Base-by-base conservation (phyloP, 441 rosid genomes). In the Corymbia calophylla region DNA sequence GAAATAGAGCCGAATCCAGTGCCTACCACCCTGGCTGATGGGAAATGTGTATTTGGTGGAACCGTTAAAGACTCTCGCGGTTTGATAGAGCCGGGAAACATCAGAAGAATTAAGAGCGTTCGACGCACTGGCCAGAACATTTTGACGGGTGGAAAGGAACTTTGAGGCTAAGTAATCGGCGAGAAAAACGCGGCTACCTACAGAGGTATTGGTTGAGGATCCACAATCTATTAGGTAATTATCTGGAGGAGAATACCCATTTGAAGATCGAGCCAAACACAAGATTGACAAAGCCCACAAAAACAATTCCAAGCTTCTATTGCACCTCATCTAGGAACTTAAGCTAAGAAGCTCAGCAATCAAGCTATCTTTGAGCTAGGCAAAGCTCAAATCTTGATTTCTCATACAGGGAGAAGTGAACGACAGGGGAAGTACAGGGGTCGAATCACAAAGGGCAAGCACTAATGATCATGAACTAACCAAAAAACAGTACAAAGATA, bases 1-100 rank as follows among this genome's bases (percentile, higher is more conserved):
- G 94, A 97, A 97, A 91, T 97, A 94, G 53, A 97, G 95, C 86
- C 99, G 98, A 90, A 97, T 95, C 98, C 98, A 97, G 86, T 96
- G 98, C 87, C 99, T 93, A 80, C 98, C 99, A 16, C 55, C 66
- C 89, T 91, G 94, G 68, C 90, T 32, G 62, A 97, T 90, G 18
- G 96, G 56, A 92, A 97, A 95, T 87, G 95, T 92, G 95, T 95
- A 97, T 91, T 80, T 93, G 2, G 99, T 91, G 84, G 92, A 91
- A 51, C 91, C 93, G 5, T 93, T 91, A 87, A 97, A 94, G 92
- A 97, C 92, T 92, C 97, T 93, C 0, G 98, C 98, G 5, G 99
- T 94, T 88, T 91, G 94, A 94, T 97, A 95, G 55, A 97, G 92
- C 44, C 70, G 93, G 3, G 94, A 93, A 92, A 85, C 93, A 48